Evolutionary conservation across 164 flowering plant genomes (phyloP).

Genomic region (Vitis vinifera): ASM3070453v1 NC_081816.1:7523501-7524000

Average conservation of each 20-base stretch:
- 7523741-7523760: background rate
- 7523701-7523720: too few relatives aligned
- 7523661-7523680: too few relatives aligned
- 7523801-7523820: background rate
- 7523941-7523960: conserved; percentile 93
- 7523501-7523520: too few relatives aligned
- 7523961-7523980: conserved; percentile 80
- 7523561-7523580: too few relatives aligned
- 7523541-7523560: too few relatives aligned
- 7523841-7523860: background rate
- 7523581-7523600: too few relatives aligned
- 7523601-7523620: too few relatives aligned
- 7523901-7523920: background rate
- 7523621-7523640: too few relatives aligned
- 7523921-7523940: conserved; percentile 60
- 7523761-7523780: background rate
- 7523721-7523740: too few relatives aligned
- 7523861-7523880: background rate
- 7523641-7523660: too few relatives aligned
- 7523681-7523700: too few relatives aligned
- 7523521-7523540: too few relatives aligned
- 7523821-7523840: background rate
- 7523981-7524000: conserved; percentile 77
- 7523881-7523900: background rate
- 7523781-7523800: background rate